Evolutionary conservation across 2,329 filamentous ascomycete genomes (phyloP).

Genomic region (Penicillium concentricum): DNA sequence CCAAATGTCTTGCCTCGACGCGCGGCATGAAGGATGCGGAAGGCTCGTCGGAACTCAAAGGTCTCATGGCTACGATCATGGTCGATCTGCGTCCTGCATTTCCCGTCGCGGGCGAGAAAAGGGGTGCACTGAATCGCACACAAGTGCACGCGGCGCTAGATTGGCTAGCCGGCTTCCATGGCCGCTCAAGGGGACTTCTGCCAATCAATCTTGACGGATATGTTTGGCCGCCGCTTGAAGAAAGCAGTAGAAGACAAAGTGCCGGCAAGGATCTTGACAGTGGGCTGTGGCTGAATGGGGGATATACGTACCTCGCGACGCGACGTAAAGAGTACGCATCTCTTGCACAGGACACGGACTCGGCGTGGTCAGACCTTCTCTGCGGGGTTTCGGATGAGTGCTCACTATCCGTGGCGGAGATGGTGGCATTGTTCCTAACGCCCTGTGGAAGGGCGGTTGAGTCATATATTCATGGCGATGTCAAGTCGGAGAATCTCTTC

Average conservation of each 20-base stretch:
- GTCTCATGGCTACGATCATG: conserved; percentile 56
- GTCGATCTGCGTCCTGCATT: conserved; percentile 56
- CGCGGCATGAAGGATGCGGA: conserved; percentile 25
- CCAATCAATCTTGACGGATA: conserved; percentile 28
- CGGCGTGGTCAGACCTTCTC: conserved; percentile 57
- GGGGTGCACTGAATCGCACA: conserved; percentile 42
- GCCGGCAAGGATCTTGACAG: conserved; percentile 14
- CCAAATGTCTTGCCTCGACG: conserved; percentile 51
- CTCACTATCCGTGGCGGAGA: conserved; percentile 49
- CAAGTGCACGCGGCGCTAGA: conserved; percentile 57
- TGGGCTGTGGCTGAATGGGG: conserved; percentile 63
- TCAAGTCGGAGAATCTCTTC: conserved; percentile 69
- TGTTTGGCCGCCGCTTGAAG: conserved; percentile 56
- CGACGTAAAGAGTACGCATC: conserved; percentile 56
- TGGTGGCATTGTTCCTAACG: conserved; percentile 53
- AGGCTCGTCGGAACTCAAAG: conserved; percentile 25
- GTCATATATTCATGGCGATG: conserved; percentile 66
- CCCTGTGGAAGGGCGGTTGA: conserved; percentile 49
- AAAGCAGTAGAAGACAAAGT: conserved; percentile 39
- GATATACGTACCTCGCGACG: conserved; percentile 68
- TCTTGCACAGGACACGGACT: conserved; percentile 48
- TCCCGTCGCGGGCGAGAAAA: conserved; percentile 50
- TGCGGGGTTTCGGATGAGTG: conserved; percentile 37
- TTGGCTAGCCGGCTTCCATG: conserved; percentile 65
- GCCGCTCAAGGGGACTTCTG: conserved; percentile 48